Percentiles rank a stretch among this genome's conserved stretches.
Conservation (phyloP, 202 grass and related monocot genomes). For the Bolboschoenoplectus hybrid region DNA sequence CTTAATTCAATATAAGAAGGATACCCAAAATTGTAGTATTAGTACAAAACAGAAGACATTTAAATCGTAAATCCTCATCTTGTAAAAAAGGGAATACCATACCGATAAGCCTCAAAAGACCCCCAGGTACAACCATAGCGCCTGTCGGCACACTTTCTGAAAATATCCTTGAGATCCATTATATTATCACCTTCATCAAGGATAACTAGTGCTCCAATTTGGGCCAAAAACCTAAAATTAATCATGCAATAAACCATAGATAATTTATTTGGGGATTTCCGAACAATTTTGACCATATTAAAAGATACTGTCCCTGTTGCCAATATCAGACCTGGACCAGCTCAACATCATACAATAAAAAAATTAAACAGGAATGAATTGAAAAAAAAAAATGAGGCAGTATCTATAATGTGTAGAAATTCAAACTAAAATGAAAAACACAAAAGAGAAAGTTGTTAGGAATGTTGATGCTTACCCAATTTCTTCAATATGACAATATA, state of each 20-base stretch:
- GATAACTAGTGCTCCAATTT: conserved; percentile 73
- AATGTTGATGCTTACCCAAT: conserved; percentile 47
- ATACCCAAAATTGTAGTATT: neutral
- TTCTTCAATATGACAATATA: conserved; percentile 86
- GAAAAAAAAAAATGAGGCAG: neutral
- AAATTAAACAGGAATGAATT: neutral
- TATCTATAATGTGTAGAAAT: neutral
- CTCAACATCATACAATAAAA: neutral
- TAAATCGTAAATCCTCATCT: neutral
- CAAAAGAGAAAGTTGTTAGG: conserved; percentile 36
- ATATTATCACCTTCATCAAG: conserved; percentile 43
- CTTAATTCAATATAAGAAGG: neutral
- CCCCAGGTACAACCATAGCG: conserved; percentile 69
- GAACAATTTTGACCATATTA: conserved; percentile 16
- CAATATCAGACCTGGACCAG: neutral
- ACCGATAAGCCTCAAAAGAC: conserved; percentile 65
- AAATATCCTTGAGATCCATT: conserved; percentile 51
- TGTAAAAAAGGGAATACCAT: neutral
- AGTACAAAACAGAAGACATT: neutral
- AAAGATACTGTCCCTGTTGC: neutral
- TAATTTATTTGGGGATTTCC: neutral
- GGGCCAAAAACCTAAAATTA: conserved; percentile 66
- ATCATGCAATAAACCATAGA: conserved; percentile 29
- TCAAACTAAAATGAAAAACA: conserved; percentile 22
- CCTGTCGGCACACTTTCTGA: conserved; percentile 53